Conservation (phyloP, 129 eudicot genomes). For the Scalesia atractyloides region DNA sequence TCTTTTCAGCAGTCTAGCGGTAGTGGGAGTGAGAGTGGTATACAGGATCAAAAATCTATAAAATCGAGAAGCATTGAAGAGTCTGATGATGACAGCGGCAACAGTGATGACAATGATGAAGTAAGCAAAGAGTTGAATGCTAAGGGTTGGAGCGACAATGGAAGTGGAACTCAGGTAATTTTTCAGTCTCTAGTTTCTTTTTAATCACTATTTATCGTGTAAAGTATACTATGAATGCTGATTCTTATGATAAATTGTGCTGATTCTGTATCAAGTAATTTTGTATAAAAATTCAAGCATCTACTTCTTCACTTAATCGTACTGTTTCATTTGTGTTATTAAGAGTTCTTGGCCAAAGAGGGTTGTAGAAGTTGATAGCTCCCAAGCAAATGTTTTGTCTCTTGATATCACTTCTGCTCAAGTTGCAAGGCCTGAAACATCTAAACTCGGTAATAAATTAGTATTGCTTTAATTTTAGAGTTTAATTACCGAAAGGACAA, state of each 20-base stretch:
- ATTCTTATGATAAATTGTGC: neutral
- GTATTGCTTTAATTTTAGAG: neutral
- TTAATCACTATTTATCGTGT: neutral
- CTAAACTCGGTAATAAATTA: constrained; percentile 44
- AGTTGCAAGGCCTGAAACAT: constrained; percentile 43
- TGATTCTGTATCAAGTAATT: neutral
- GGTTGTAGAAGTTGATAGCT: constrained; percentile 64
- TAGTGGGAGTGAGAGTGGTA: constrained; percentile 69
- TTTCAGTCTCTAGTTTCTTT: neutral
- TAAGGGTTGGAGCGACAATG: constrained; percentile 74
- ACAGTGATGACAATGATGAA: constrained; percentile 51
- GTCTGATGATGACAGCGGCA: constrained; percentile 48
- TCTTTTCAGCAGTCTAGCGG: constrained; percentile 59
- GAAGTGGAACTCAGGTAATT: constrained; percentile 74
- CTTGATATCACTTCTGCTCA: constrained; percentile 55
- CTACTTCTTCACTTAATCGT: neutral
- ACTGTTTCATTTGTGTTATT: constrained; percentile 16
- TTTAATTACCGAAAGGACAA: neutral
- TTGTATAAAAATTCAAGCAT: constrained; percentile 7
- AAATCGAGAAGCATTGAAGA: constrained; percentile 50
- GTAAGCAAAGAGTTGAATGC: constrained; percentile 43
- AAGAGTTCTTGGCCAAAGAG: constrained; percentile 88
- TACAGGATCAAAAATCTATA: constrained; percentile 41
- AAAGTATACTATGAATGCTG: neutral
- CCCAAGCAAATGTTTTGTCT: constrained; percentile 45